Evolutionary conservation across 352 stramenopile species (phyloP).

Genomic region (Phytopythium vexans): DNA sequence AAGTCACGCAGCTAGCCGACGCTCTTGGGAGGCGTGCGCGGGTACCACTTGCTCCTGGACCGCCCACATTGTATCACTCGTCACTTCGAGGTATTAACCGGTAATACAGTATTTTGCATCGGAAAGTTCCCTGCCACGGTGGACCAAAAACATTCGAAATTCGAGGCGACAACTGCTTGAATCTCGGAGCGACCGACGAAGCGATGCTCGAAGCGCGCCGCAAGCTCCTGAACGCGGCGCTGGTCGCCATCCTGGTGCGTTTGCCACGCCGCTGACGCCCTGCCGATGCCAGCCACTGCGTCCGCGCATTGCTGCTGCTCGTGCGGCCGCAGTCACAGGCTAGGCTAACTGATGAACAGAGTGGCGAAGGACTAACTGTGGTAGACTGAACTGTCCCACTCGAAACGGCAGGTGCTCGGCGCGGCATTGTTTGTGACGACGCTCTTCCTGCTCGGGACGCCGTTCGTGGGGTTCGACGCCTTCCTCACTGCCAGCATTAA

Average conservation of each 20-base stretch:
- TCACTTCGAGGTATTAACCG: too few relatives aligned
- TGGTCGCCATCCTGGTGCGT: slow-evolving; percentile 65
- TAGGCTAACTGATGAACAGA: neutral
- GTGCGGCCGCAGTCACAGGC: neutral
- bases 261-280: neutral
- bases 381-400: too few relatives aligned
- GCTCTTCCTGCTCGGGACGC: slow-evolving; percentile 69
- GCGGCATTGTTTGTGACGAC: slow-evolving; percentile 59
- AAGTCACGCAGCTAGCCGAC: too few relatives aligned
- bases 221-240: slow-evolving; percentile 70
- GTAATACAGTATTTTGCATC: too few relatives aligned
- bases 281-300: neutral
- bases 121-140: too few relatives aligned
- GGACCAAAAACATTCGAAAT: too few relatives aligned
- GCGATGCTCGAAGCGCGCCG: slow-evolving; percentile 56
- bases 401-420: slow-evolving; percentile 40
- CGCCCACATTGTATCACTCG: too few relatives aligned
- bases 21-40: too few relatives aligned
- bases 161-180: neutral
- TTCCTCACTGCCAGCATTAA: slow-evolving; percentile 56
- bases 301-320: neutral
- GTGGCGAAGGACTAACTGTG: too few relatives aligned
- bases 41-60: too few relatives aligned
- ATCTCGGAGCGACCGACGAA: neutral
- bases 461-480: slow-evolving; percentile 63